Evolutionary conservation across 495 filamentous ascomycete species (phyloP).

Genomic region (Annulohypoxylon nitens): DNA sequence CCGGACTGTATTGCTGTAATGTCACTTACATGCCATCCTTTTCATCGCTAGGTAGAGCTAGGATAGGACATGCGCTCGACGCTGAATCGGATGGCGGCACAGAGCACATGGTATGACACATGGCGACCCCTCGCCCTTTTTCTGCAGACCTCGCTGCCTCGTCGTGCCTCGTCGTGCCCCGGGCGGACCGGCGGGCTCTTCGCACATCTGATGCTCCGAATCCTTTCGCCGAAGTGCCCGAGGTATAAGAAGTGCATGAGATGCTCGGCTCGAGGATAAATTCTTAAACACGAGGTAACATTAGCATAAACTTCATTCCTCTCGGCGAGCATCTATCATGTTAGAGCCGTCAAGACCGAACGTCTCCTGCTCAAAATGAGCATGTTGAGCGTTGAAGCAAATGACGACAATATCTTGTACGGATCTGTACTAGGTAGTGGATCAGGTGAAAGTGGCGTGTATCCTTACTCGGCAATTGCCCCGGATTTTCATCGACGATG

Average conservation of each 20-base stretch:
- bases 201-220: slow-evolving; percentile 18
- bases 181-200: neutral
- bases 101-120: slow-evolving; percentile 9
- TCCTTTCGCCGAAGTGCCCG: slow-evolving; percentile 11
- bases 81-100: slow-evolving; percentile 16
- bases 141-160: slow-evolving; percentile 1
- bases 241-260: neutral
- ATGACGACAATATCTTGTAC: slow-evolving; percentile 25
- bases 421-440: slow-evolving; percentile 11
- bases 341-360: slow-evolving; percentile 12
- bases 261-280: slow-evolving; percentile 4
- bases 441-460: slow-evolving; percentile 31
- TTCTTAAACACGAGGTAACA: slow-evolving; percentile 12
- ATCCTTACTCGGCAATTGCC: slow-evolving; percentile 11
- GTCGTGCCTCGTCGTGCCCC: slow-evolving; percentile 2
- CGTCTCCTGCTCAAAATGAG: neutral
- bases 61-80: slow-evolving; percentile 9
- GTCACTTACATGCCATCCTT: slow-evolving; percentile 28
- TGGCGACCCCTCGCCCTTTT: neutral
- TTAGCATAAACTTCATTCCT: neutral
- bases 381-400: slow-evolving; percentile 8
- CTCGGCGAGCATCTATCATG: slow-evolving; percentile 6
- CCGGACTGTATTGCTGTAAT: slow-evolving; percentile 22
- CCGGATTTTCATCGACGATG: slow-evolving; percentile 31
- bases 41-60: slow-evolving; percentile 13